These are phyloP conservation scores for Rhizomucor miehei DNA, from an alignment of 371 early-diverging fungal genomes.

Conservation along the genomic window DNA sequence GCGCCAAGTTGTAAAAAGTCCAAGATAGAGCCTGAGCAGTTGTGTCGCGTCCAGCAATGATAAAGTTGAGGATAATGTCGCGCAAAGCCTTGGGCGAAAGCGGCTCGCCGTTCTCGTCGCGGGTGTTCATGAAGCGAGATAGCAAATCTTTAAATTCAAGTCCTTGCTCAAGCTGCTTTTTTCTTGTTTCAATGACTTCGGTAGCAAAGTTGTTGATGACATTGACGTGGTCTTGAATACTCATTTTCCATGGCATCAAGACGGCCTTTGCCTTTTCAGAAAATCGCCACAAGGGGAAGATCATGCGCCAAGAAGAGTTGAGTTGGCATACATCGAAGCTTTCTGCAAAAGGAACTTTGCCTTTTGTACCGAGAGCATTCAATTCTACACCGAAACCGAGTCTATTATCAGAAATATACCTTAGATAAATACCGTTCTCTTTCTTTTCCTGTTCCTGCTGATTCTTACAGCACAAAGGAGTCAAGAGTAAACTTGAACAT, in stretches of 20 bases:
- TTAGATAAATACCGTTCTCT: conserved; percentile 5
- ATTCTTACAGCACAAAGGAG: conserved; percentile 47
- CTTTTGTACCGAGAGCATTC: conserved; percentile 27
- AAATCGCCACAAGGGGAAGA: conserved; percentile 51
- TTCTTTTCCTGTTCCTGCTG: conserved; percentile 10
- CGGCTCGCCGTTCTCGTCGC: conserved; percentile 49
- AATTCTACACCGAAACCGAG: conserved; percentile 50
- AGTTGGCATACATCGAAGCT: conserved; percentile 49
- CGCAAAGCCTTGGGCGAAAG: conserved; percentile 52
- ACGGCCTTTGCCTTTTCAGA: conserved; percentile 32
- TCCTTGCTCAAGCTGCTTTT: conserved; percentile 36
- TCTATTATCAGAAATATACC: conserved; percentile 8
- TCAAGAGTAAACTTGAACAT: conserved; percentile 61
- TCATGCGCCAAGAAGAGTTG: conserved; percentile 40
- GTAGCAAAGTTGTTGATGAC: conserved; percentile 50
- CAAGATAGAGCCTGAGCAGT: conserved; percentile 75
- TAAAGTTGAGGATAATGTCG: conserved; percentile 71
- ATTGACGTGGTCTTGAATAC: conserved; percentile 39
- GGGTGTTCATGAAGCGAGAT: conserved; percentile 57
- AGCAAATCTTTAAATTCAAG: conserved; percentile 54
- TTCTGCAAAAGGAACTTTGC: conserved; percentile 44
- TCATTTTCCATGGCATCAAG: conserved; percentile 28
- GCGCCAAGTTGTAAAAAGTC: conserved; percentile 60
- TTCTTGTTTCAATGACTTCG: conserved; percentile 40
- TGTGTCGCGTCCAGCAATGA: conserved; percentile 67